phyloP scores from a whole-genome alignment of 2,329 filamentous ascomycete genomes.

The Alternaria conjuncta region DNA sequence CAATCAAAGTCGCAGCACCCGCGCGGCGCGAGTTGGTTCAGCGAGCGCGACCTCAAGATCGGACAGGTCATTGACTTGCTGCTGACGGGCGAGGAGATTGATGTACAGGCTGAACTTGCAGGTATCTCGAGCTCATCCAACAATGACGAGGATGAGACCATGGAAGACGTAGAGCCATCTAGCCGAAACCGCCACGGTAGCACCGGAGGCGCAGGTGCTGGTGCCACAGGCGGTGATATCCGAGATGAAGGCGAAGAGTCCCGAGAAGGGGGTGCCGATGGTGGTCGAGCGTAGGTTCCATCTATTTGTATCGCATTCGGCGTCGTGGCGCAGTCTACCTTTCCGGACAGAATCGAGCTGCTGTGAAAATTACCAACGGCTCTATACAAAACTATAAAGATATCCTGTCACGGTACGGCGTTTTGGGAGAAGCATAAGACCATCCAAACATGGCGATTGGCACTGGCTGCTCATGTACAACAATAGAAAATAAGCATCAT shows the following conservation, averaged over 20 bases:
- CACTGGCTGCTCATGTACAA: conserved; percentile 40
- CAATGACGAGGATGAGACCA: conserved; percentile 71
- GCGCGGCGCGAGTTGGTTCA: conserved; percentile 75
- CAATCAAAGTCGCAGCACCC: conserved; percentile 85
- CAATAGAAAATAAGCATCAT: conserved; percentile 45
- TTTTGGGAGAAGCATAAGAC: conserved; percentile 34
- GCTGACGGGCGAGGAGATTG: conserved; percentile 86
- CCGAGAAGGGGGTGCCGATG: conserved; percentile 92
- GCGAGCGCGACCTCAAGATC: conserved; percentile 82
- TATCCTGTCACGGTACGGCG: conserved; percentile 38
- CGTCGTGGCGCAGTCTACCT: conserved; percentile 47
- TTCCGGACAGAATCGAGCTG: conserved; percentile 25
- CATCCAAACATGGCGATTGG: conserved; percentile 27
- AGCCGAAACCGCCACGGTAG: conserved; percentile 44
- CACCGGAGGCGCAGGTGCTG: conserved; percentile 82
- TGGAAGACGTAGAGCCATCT: conserved; percentile 58
- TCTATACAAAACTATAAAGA: conserved; percentile 21
- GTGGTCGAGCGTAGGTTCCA: conserved; percentile 97
- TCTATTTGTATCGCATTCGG: conserved; percentile 36
- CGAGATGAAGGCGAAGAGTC: conserved; percentile 87
- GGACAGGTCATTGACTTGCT: conserved; percentile 85
- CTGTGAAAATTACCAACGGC: conserved; percentile 26
- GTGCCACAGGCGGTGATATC: conserved; percentile 88
- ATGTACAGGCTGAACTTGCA: conserved; percentile 74
- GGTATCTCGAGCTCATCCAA: conserved; percentile 62